A percentile compares a stretch with the other conserved stretches of the same genome.
Conservation (phyloP, 2,329 filamentous ascomycete species). For the Ceratocystis smalleyi region DNA sequence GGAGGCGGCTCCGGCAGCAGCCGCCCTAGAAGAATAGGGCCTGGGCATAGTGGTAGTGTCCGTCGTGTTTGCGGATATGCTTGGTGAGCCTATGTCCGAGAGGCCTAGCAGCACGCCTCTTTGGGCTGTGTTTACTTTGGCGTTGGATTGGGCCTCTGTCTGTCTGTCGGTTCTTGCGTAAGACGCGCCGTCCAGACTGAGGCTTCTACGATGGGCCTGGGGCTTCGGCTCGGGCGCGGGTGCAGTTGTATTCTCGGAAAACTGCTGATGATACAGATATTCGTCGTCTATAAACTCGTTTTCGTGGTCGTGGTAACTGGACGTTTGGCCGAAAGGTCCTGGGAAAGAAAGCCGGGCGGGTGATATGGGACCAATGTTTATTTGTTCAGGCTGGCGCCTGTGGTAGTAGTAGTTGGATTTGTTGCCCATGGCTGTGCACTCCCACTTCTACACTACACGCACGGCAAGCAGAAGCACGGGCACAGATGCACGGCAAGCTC, state of each 20-base stretch:
- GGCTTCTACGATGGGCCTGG: background rate
- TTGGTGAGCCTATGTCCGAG: too few species aligned
- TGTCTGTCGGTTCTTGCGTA: background rate
- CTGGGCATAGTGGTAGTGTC: background rate
- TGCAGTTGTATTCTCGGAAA: background rate
- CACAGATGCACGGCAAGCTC: background rate
- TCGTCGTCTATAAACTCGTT: background rate
- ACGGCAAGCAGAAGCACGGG: background rate
- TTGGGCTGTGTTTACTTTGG: background rate
- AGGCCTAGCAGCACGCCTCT: background rate
- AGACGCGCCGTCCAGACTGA: background rate
- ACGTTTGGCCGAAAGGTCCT: background rate
- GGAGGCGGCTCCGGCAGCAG: background rate
- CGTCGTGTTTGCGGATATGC: background rate
- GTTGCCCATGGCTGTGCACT: background rate
- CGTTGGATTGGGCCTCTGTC: background rate
- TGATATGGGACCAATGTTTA: conserved; percentile 2
- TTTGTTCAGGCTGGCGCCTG: conserved; percentile 3
- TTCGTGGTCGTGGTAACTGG: background rate
- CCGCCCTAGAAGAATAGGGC: background rate
- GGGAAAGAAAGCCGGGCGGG: conserved; percentile 1
- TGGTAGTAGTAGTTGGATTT: conserved; percentile 1
- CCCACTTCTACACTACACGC: background rate
- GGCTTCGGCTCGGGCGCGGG: background rate
- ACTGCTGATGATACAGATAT: background rate